phyloP scores from a whole-genome alignment of 148 eudicot species.

The Persicaria maculosa region DNA sequence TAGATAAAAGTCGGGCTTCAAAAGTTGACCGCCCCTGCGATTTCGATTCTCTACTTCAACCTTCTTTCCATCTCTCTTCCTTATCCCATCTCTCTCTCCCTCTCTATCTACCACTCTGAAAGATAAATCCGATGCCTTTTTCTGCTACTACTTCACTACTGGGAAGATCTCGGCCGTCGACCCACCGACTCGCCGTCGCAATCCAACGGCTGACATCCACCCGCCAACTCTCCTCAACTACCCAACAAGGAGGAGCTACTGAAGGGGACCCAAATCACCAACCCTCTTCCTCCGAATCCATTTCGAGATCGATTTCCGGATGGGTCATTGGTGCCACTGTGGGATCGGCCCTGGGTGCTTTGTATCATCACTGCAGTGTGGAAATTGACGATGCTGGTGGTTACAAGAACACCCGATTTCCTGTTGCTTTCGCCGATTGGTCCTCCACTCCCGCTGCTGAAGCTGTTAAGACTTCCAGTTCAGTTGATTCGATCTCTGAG shows the following conservation, averaged over 20 bases:
- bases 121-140: conserved; percentile 7
- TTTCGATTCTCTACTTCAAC: not conserved
- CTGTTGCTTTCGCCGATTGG: conserved; percentile 10
- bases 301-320: conserved; percentile 1
- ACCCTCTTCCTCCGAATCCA: not conserved
- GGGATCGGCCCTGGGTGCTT: conserved; percentile 8
- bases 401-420: not conserved
- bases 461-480: not conserved
- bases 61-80: not conserved
- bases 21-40: not conserved
- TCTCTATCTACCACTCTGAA: not conserved
- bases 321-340: conserved; percentile 3
- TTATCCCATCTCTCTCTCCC: not conserved
- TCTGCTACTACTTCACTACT: conserved; percentile 5
- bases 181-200: not conserved
- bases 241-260: not conserved
- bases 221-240: conserved; percentile 9
- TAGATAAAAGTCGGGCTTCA: too few relatives aligned
- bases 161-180: not conserved
- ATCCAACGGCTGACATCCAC: conserved; percentile 1
- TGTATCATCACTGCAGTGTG: conserved; percentile 1
- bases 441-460: conserved; percentile 5
- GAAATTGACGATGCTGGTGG: not conserved
- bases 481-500: conserved; percentile 2
- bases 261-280: conserved; percentile 5